Base-by-base conservation (phyloP, 2,329 filamentous ascomycete species). In the Fusarium sp. region DNA sequence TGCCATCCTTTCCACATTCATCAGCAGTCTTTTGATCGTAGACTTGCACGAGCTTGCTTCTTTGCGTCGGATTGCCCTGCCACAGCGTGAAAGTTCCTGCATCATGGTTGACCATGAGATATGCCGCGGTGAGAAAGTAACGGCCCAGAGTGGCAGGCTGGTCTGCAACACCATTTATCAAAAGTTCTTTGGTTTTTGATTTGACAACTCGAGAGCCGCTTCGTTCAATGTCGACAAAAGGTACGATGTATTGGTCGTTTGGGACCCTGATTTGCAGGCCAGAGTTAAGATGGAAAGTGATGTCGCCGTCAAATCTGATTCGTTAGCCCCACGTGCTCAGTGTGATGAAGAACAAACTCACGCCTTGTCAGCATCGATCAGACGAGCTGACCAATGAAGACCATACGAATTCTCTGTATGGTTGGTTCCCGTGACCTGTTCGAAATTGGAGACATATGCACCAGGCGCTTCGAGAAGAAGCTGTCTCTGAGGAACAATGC, bases 71-170 rank as follows among this genome's bases (percentile, higher is more conserved):
- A 31, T 79, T 79, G 4, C 76, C 77, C 25, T 78, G 70, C 77
- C 77, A 80, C 16, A 79, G 54, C 4, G 77, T 79, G 49, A 78
- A 80, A 3, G 72, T 75, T 18, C 68, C 53, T 16, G 72, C 69
- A 28, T 80, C 77, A 41, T 76, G 73, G 34, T 79, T 72, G 19
- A 79, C 76, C 78, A 79, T 79, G 5, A 79, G 69, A 31, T 79
- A 80, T 7, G 77, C 78, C 3, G 75, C 61, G 1, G 77, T 79
- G 13, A 78, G 63, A 55, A 80, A 80, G 45, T 77, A 78, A 7
- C 77, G 77, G 11, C 78, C 78, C 0, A 79, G 65, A 2, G 74
- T 78, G 3, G 74, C 65, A 3, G 68, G 70, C 31, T 74, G 65
- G 28, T 63, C 55, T 8, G 28, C 57, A 8, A 75, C 28, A 11